These are phyloP conservation scores for Penicillium digitatum DNA, from an alignment of 2,329 filamentous ascomycete genomes.

Conservation along the genomic window DNA sequence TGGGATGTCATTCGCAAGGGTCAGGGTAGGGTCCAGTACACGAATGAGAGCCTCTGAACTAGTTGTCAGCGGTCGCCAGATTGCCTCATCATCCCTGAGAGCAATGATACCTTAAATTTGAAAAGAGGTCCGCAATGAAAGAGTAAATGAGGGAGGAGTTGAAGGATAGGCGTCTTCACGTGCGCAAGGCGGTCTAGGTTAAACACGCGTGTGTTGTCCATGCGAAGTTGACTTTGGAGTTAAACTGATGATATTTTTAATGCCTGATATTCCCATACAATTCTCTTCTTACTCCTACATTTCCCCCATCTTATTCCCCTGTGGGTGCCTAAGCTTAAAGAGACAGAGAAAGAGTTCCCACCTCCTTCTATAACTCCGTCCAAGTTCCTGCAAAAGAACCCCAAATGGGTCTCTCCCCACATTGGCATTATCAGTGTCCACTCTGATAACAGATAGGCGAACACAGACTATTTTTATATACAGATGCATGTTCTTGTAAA, in stretches of 20 bases:
- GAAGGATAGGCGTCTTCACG: conserved; percentile 20
- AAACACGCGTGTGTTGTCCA: neutral
- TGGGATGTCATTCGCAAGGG: conserved; percentile 20
- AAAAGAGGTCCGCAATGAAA: neutral
- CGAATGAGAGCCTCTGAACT: conserved; percentile 3
- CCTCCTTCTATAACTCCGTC: neutral
- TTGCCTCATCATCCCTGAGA: neutral
- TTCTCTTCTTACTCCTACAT: too few relatives aligned
- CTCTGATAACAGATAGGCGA: conserved; percentile 18
- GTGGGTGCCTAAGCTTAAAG: conserved; percentile 8
- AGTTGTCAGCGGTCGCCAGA: conserved; percentile 7
- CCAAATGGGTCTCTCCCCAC: conserved; percentile 16
- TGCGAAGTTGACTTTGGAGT: neutral
- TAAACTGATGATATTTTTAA: neutral
- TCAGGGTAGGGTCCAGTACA: neutral
- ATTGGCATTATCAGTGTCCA: conserved; percentile 14
- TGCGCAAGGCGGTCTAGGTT: conserved; percentile 26
- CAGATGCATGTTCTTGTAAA: neutral
- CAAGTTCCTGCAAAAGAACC: conserved; percentile 6
- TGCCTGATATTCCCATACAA: neutral
- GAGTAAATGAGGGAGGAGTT: neutral
- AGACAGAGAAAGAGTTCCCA: neutral
- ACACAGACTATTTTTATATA: conserved; percentile 5
- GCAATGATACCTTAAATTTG: conserved; percentile 4
- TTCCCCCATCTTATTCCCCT: neutral